Evolutionary conservation across 305 asterid genomes (phyloP), one percentile per base, ranked within the genome.

Genomic region (Solanum hybrid): DNA sequence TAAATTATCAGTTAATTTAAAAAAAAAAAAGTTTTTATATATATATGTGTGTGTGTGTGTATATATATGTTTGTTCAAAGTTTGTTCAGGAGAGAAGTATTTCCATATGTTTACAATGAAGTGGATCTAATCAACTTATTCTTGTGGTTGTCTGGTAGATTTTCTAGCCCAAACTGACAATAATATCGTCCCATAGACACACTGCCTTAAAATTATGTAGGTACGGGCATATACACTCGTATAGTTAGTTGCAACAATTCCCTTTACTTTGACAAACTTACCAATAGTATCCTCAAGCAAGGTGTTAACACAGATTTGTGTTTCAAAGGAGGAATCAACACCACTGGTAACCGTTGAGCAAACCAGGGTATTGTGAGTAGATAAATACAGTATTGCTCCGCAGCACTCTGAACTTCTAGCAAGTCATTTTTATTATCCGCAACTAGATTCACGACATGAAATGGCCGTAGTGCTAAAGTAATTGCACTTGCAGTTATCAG

Each of bases 311-410:
- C 97, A 34, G 98, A 95, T 66, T 91, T 94, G 95, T 97, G 99
- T 89, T 93, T 95, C 92, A 97, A 90, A 93, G 99, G 98, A 88
- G 99, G 99, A 85, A 96, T 92, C 86, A 97, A 97, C 82, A 96
- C 93, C 88, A 92, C 66, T 60, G 99, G 99, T 87, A 97, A 90
- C 89, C 98, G 97, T 91, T 95, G 98, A 92, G 94, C 95, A 91
- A 97, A 90, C 98, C 98, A 94, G 89, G 99, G 99, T 89, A 97
- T 93, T 29, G 98, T 96, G 85, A 97, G 97, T 88, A 97, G 79
- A 87, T 90, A 93, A 86, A 93, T 89, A 92, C 97, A 96, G 90
- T 92, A 97, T 89, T 95, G 97, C 91, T 94, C 94, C 80, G 94
- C 94, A 87, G 95, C 96, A 89, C 92, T 88, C 79, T 90, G 93